These are phyloP conservation scores for Botrytis pseudocinerea DNA, from an alignment of 2,329 filamentous ascomycete genomes.

Conservation along the genomic window DNA sequence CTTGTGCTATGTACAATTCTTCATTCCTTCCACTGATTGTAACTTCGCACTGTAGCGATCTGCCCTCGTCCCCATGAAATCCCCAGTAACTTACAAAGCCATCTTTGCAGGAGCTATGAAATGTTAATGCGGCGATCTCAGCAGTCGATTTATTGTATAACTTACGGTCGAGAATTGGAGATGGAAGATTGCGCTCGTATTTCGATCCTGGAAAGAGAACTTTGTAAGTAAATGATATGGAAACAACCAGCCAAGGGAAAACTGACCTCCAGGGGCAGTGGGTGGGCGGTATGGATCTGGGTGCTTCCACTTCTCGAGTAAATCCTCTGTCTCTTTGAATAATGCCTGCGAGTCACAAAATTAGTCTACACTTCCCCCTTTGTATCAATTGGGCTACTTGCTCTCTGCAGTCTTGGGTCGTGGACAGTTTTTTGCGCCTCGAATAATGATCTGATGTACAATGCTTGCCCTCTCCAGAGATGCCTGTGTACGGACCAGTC, in stretches of 20 bases:
- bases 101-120: slow-evolving; percentile 38
- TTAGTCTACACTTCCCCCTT: slow-evolving; percentile 23
- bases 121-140: slow-evolving; percentile 1
- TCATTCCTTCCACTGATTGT: background rate
- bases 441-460: slow-evolving; percentile 94
- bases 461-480: slow-evolving; percentile 91
- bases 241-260: background rate
- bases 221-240: slow-evolving; percentile 23
- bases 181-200: slow-evolving; percentile 89
- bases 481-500: slow-evolving; percentile 94
- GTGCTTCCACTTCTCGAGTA: slow-evolving; percentile 94
- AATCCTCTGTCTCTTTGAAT: slow-evolving; percentile 81
- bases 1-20: slow-evolving; percentile 19
- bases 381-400: slow-evolving; percentile 22
- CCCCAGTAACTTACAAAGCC: slow-evolving; percentile 11
- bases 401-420: slow-evolving; percentile 83
- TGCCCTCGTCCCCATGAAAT: background rate
- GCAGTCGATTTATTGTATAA: slow-evolving; percentile 35
- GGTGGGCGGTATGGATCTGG: slow-evolving; percentile 89
- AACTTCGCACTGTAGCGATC: background rate
- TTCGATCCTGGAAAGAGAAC: slow-evolving; percentile 69
- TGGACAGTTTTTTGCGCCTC: slow-evolving; percentile 86
- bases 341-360: slow-evolving; percentile 60
- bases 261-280: slow-evolving; percentile 86
- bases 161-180: slow-evolving; percentile 79